Base-by-base conservation (phyloP, 164 flowering plant species). In the Houttuynia cordata region DNA sequence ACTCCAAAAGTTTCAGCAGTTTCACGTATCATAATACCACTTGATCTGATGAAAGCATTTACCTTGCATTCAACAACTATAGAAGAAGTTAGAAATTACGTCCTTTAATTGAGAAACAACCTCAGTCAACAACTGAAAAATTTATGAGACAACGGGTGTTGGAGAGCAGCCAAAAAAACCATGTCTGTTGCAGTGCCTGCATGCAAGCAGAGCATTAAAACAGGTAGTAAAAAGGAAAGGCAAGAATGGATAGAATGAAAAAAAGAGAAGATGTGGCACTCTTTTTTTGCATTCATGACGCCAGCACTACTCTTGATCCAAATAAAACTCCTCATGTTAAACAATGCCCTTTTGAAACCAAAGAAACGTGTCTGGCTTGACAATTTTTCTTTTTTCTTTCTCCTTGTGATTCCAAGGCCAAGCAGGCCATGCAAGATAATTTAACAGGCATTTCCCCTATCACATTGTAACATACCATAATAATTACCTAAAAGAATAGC, bases 11-110 rank as follows among this genome's bases (percentile, higher is more conserved):
- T 87, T 74, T 87, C 85, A 21, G 79, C 84, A 63, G 94, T 93
- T 80, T 93, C 98, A 62, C 89, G 91, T 62, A 86, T 75, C 91
- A 93, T 84, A 47, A 93, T 86, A 51, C 98, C 98, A 59, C 65
- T 69, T 22, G 71, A 70, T 59, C 90, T 96, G 71, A 68, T 67
- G 55, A 74, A 77, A 34, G 83, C 62, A 63, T 64, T 52, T 67
- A 76, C 54, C 68, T 80, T 93, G 71, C 88, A 81, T 39, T 77
- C 78, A 60, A 70, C 90, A 79, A 93, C 98, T 92, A 70, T 40
- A 60, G 0, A 24, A 53, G 8, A 67, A 45, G 18, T 25, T 24
- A 66, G 24, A 20, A 40, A 42, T 45, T n/a, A 24, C 14, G 25
- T 24, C 52, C 12, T 52, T 4, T 25, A n/a, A 19, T 50, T 39